Base-by-base conservation (phyloP, 352 stramenopile genomes). In the Phytopythium oedochilum region DNA sequence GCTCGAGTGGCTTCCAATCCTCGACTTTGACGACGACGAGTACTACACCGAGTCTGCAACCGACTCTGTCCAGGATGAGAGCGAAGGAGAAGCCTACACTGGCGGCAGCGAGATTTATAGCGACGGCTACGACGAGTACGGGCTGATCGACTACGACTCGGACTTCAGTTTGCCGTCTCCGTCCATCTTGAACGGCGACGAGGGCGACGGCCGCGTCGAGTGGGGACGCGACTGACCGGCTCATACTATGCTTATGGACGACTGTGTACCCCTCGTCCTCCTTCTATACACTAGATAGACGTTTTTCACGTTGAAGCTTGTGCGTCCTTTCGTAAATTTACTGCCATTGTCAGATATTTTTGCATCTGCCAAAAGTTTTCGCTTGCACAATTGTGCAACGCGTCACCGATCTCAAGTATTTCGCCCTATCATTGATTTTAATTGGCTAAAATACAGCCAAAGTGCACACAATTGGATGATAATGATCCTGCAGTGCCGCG, bases 11-110 rank as follows among this genome's bases (percentile, higher is more conserved):
- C 51, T 59, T 25, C 53, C 40, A 10, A 73, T 73, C 43, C 50
- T 60, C 47, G 66, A 70, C 50, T 73, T 63, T n/a, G 66, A 70
- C 22, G 66, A 55, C 48, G 62, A 70, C 3, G 50, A 47, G 22
- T 56, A 52, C 45, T 36, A 52, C 28, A 22, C 25, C 15, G 64
- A 62, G 42, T 29, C 32, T 6, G 32, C 7, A 6, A 3, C 32
- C 5, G 32, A 62, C 36, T 29, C 39, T 25, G 12, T 53, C 43
- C 0, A 69, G 57, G 25, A 38, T 18, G 67, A 45, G 11, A 42
- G 68, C n/a, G 64, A 69, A 18, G 61, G 45, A 8, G 45, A 52
- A 17, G 26, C 18, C 15, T 52, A 11, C 29, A 20, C 45, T 38
- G 28, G 29, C 28, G 45, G 28, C 28, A 52, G 45, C 45, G 45